Percentiles rank a stretch among this genome's conserved stretches.
Evolutionary conservation across 805 yeast genomes (phyloP).

Genomic region (Tetrapisispora iriomotensis): DNA sequence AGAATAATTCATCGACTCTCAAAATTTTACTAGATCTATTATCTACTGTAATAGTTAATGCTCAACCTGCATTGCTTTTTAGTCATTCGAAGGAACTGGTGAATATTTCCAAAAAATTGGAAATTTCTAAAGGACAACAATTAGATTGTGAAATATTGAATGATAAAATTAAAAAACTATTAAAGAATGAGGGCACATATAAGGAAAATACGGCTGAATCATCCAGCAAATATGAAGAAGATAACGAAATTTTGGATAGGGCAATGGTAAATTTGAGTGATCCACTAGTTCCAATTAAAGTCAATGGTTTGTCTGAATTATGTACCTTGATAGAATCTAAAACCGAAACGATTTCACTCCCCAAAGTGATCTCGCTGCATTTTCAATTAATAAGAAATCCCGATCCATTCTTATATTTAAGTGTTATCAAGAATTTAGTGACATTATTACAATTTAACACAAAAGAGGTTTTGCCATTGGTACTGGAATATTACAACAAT

Average conservation of each 20-base stretch:
- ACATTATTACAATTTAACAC: slow-evolving; percentile 42
- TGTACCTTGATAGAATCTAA: slow-evolving; percentile 42
- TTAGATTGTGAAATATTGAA: not conserved
- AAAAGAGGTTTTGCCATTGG: slow-evolving; percentile 28
- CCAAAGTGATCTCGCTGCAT: slow-evolving; percentile 52
- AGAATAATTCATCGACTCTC: slow-evolving; percentile 8
- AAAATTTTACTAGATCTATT: slow-evolving; percentile 31
- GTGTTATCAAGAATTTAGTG: slow-evolving; percentile 71
- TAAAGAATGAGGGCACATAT: not conserved
- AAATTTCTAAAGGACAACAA: slow-evolving; percentile 6
- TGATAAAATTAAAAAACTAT: not conserved
- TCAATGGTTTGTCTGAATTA: slow-evolving; percentile 67
- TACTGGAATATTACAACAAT: slow-evolving; percentile 34
- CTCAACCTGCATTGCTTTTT: slow-evolving; percentile 12
- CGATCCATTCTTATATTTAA: slow-evolving; percentile 82
- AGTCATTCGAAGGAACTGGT: slow-evolving; percentile 19
- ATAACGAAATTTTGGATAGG: slow-evolving; percentile 37
- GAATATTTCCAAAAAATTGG: slow-evolving; percentile 24
- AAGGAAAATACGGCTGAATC: not conserved
- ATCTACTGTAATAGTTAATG: slow-evolving; percentile 30
- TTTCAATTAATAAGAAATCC: slow-evolving; percentile 56
- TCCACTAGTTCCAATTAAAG: slow-evolving; percentile 73
- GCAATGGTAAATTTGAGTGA: slow-evolving; percentile 67
- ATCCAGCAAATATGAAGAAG: slow-evolving; percentile 6
- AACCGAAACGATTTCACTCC: slow-evolving; percentile 42